Base-by-base conservation (phyloP, 495 filamentous ascomycete genomes). In the Chaetomium tenue region DNA sequence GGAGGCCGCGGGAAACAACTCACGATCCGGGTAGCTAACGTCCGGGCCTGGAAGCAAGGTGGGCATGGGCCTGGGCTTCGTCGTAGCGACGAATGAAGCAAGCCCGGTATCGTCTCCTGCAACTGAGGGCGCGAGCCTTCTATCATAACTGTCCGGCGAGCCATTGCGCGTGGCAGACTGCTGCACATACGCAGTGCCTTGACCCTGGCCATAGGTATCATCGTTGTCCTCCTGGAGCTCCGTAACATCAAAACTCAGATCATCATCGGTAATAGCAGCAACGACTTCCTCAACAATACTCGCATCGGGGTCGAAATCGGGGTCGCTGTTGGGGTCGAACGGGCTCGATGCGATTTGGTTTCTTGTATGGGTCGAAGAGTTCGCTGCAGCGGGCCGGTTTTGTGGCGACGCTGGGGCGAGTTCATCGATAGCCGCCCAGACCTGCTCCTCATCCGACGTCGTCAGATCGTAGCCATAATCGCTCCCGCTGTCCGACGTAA, bases 381-480 rank as follows among this genome's bases (percentile, higher is more conserved):
- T 37, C 40, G 40, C 50, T 46, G 50, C 40, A 16, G 39, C 48
- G 12, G 55, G 56, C 5, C 55, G 52, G 5, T 30, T 23, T 18
- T 22, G 55, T 60, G 48, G 50, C 47, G 65, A 64, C 25, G 44
- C 54, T 47, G 65, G 40, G 51, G 67, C 63, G 26, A 72, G n/a
- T 51, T 46, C 52, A 53, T 73, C 72, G 57, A 62, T 53, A 18
- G 68, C 28, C 23, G 63, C 65, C 22, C 37, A 57, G 28, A 78
- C 63, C 4, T 63, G n/a, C 33, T 70, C 69, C 64, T 82, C 80
- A 33, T 91, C 88, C 56, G 87, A 88, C 13, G 78, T 74, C 0
- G 86, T 85, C 65, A 91, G 87, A 61, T 91, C 87, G 33, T 88
- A 91, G 26, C 88, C 88, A 79, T 91, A 93, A 62, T 90, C 87